Evolutionary conservation across 257 asterid species (phyloP), one percentile per base, ranked within the genome.

Genomic region (Solanum chmielewskii): DNA sequence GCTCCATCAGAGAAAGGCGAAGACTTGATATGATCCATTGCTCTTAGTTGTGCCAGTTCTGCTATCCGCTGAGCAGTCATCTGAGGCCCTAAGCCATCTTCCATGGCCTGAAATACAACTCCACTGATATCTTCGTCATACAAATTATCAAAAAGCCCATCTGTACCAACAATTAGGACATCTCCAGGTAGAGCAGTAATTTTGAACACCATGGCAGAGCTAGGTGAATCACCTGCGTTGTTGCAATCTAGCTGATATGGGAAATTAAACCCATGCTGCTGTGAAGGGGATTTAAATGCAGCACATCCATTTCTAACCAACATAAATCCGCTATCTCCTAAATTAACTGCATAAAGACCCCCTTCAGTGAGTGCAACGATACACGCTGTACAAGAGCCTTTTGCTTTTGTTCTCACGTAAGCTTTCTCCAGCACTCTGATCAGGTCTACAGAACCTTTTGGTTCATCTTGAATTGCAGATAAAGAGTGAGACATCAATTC

Each of bases 271-370:
- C 37, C 31, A 25, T 12, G 81, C 23, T 88, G 90, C 5, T 88
- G 90, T 10, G 83, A 33, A 12, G 90, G 90, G 13, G 88, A 88
- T 44, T 64, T 44, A 45, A 59, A 84, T 8, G 62, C 59, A 4
- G 70, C 59, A 75, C n/a, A 62, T 9, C 86, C 88, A 45, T 62
- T 33, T 75, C 88, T 80, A 6, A 88, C 41, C 23, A 88, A 15
- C 74, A 84, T 41, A 33, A 88, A 88, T 10, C 90, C 90, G 12
- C 90, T 84, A 37, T 88, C 90, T 13, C 88, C 88, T 3, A 88
- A 74, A 45, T 84, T 88, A 12, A 31, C 83, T 6, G 90, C 88
- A 4, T 18, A 87, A 60, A 88, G 83, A 47, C 25, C 71, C 1
- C 52, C 59, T 16, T 44, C 74, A 4, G 74, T 74, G 71, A 88